Conservation (phyloP, 345 rosid species). For the Acer yangbiense region DNA sequence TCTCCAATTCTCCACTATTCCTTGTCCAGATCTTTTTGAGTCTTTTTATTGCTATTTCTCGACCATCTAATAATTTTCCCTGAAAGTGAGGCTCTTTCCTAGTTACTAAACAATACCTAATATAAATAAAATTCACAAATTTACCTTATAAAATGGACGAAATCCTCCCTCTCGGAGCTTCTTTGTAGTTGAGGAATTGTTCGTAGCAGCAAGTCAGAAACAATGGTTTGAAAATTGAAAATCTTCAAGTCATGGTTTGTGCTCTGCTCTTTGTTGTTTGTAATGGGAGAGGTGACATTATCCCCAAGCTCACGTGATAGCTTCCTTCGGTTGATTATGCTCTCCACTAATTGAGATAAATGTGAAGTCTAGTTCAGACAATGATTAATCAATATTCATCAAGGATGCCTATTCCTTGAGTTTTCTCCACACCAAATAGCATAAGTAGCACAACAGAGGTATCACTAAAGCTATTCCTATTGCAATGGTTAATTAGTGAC, state of each 20-base stretch:
- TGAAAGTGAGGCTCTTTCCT: background rate
- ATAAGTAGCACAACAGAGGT: no score
- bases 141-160: background rate
- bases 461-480: no score
- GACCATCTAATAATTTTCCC: background rate
- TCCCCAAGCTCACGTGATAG: background rate
- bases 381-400: no score
- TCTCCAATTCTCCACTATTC: background rate
- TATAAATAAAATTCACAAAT: background rate
- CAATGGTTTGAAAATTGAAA: background rate
- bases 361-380: no score
- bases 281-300: background rate
- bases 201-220: background rate
- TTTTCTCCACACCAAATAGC: no score
- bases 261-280: background rate
- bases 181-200: background rate
- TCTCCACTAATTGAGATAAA: background rate
- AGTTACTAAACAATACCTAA: no score
- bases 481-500: no score
- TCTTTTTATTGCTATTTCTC: constrained; percentile 9
- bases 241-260: background rate
- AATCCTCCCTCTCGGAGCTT: background rate
- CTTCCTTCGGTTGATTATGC: background rate
- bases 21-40: constrained; percentile 10
- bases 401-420: no score